phyloP scores from a whole-genome alignment of 2,329 filamentous ascomycete species.

The Aspergillus terreus region DNA sequence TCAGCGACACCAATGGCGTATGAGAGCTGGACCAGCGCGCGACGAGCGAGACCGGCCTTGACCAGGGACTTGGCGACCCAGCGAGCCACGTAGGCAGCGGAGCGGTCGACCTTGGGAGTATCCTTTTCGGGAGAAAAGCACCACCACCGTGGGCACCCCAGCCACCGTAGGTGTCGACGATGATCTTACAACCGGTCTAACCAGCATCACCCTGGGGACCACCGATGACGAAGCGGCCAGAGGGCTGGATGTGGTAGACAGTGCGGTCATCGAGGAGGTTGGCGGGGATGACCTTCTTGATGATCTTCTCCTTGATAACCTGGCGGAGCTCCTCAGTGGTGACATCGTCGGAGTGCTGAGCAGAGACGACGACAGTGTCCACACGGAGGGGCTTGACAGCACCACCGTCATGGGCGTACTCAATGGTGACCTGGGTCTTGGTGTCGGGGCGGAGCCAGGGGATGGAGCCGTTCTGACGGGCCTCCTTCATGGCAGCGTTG shows the following conservation, averaged over 20 bases:
- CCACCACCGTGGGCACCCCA: constrained; percentile 99
- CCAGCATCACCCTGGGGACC: constrained; percentile 98
- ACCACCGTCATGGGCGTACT: constrained; percentile 93
- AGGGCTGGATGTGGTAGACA: constrained; percentile 98
- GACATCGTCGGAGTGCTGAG: constrained; percentile 87
- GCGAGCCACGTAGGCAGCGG: constrained; percentile 92
- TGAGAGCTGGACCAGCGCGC: constrained; percentile 93
- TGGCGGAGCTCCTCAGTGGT: constrained; percentile 87
- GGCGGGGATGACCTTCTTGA: constrained; percentile 88
- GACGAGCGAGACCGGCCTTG: constrained; percentile 80
- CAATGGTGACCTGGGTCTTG: constrained; percentile 98
- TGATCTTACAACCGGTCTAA: constrained; percentile 98
- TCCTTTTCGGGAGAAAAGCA: constrained; percentile 99
- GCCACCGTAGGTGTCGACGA: constrained; percentile 98
- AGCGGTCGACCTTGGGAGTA: constrained; percentile 99
- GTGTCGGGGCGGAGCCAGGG: constrained; percentile 97
- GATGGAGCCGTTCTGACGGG: constrained; percentile 79
- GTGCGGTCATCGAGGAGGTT: constrained; percentile 91
- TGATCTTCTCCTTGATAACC: constrained; percentile 95
- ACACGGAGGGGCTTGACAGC: constrained; percentile 89
- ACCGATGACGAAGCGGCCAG: constrained; percentile 97
- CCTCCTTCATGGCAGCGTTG: constrained; percentile 88
- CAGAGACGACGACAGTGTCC: constrained; percentile 94
- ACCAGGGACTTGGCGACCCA: constrained; percentile 99
- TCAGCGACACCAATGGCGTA: constrained; percentile 99